Conservation (phyloP, 2,329 filamentous ascomycete species). For the Colletotrichum kahawae region DNA sequence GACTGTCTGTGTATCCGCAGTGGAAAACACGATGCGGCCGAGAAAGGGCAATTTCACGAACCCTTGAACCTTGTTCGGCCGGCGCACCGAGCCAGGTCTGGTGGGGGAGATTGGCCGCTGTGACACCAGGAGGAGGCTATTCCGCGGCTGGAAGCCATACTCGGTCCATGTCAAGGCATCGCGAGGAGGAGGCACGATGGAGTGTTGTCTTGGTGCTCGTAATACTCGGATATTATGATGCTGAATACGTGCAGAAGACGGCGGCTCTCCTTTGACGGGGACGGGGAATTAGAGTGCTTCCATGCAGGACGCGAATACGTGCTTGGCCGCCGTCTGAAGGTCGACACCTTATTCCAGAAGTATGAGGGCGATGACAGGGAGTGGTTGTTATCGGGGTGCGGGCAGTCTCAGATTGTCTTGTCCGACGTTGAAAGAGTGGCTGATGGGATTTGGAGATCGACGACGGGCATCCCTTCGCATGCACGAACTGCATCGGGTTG, state of each 20-base stretch:
- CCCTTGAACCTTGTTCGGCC: conserved; percentile 13
- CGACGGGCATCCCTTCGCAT: conserved; percentile 20
- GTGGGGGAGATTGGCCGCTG: neutral
- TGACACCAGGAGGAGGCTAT: neutral
- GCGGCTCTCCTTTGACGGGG: neutral
- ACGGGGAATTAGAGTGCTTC: neutral
- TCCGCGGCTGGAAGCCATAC: neutral
- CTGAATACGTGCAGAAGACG: neutral
- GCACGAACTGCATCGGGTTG: conserved; percentile 11
- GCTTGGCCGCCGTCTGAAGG: conserved; percentile 1
- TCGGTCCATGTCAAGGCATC: neutral
- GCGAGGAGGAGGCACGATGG: neutral
- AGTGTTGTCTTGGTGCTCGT: neutral
- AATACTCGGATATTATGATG: neutral
- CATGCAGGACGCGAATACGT: neutral
- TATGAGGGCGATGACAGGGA: neutral
- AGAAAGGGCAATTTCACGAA: conserved; percentile 7
- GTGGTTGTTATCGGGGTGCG: neutral
- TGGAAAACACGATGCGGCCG: neutral
- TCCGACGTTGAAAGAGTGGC: conserved; percentile 14
- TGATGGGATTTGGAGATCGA: conserved; percentile 8
- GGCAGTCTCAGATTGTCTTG: conserved; percentile 11
- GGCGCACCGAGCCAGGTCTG: neutral
- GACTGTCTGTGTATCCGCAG: neutral
- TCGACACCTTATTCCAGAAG: neutral